phyloP scores from a whole-genome alignment of 78 protist genomes.

The Polysphondylium violaceum region DNA sequence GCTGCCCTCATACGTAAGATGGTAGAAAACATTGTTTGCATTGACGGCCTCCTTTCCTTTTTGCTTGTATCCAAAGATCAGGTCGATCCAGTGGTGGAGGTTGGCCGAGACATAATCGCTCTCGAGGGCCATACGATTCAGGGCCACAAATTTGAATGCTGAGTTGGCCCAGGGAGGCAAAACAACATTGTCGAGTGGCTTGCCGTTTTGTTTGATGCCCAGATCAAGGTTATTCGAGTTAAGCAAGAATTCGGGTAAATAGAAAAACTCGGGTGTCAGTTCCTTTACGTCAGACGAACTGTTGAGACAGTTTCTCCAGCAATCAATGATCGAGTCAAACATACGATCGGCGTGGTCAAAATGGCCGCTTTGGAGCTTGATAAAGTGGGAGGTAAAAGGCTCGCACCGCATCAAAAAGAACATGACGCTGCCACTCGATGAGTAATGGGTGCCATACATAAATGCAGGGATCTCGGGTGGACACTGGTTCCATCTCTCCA shows the following conservation, averaged over 20 bases:
- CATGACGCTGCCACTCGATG: constrained; percentile 86
- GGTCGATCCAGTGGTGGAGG: constrained; percentile 97
- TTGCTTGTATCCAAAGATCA: constrained; percentile 97
- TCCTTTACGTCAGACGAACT: constrained; percentile 92
- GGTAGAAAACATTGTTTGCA: constrained; percentile 93
- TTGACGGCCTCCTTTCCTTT: constrained; percentile 86
- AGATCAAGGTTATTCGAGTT: constrained; percentile 86
- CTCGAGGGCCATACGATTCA: constrained; percentile 94
- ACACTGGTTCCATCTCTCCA: constrained; percentile 73
- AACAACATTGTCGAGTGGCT: constrained; percentile 82
- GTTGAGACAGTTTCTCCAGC: constrained; percentile 93
- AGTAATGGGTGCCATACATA: constrained; percentile 98
- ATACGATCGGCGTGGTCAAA: constrained; percentile 97
- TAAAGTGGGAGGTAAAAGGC: constrained; percentile 87
- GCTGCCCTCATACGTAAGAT: constrained; percentile 96
- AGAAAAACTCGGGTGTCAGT: constrained; percentile 95
- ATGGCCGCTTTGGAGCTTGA: constrained; percentile 86
- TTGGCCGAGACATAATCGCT: constrained; percentile 89
- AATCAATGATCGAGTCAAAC: constrained; percentile 91
- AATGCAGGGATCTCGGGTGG: constrained; percentile 86
- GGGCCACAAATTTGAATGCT: constrained; percentile 80
- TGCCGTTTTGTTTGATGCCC: constrained; percentile 89
- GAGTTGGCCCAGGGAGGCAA: constrained; percentile 97
- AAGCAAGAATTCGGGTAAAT: constrained; percentile 89
- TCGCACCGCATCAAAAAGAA: constrained; percentile 94